Evolutionary conservation across 108 stramenopile species (phyloP), one percentile per base, ranked within the genome.

Genomic region (Poteriospumella lacustris): DNA sequence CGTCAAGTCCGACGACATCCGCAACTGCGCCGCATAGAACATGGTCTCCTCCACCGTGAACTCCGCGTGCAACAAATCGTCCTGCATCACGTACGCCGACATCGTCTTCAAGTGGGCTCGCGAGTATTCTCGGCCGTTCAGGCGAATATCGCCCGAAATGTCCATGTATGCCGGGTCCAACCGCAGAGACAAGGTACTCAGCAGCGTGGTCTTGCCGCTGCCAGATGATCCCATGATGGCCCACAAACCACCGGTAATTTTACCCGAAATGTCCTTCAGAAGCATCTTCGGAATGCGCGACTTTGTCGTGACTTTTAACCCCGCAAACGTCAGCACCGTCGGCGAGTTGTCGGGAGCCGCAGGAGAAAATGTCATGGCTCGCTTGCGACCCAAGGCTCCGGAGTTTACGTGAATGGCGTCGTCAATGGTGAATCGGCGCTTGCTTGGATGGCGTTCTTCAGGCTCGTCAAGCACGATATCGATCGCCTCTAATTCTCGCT

Each of bases 61-160:
- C 19, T 68, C 67, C 24, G 40, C 68, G 28, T 68, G 44, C 26
- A 79, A 40, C 9, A 79, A 39, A 68, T 83, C 44, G 31, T 79
- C 78, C 60, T 83, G 78, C n/a, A 73, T 73, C 43, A 73, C 70
- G 36, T 73, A 73, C n/a, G 70, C 70, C 9, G 41, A 39, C 12
- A 73, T 33, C 9, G 36, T 56, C 36, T 73, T 73, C 47, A 73
- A 15, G 31, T 12, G 26, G 3, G 26, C 3, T 5, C 15, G 24
- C 15, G 36, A 42, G 33, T 73, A 73, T 38, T 73, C 70, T 42
- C 44, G 43, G 36, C 70, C 70, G 42, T 73, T 73, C 12, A 73
- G 70, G 36, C 31, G 41, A 19, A 42, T 42, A 5, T n/a, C 15
- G 26, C 70, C 70, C 42, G 3, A 3, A 29, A 73, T 42, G 15